Evolutionary conservation across 2,329 filamentous ascomycete genomes (phyloP).

Genomic region (Botrytis cinerea): DNA sequence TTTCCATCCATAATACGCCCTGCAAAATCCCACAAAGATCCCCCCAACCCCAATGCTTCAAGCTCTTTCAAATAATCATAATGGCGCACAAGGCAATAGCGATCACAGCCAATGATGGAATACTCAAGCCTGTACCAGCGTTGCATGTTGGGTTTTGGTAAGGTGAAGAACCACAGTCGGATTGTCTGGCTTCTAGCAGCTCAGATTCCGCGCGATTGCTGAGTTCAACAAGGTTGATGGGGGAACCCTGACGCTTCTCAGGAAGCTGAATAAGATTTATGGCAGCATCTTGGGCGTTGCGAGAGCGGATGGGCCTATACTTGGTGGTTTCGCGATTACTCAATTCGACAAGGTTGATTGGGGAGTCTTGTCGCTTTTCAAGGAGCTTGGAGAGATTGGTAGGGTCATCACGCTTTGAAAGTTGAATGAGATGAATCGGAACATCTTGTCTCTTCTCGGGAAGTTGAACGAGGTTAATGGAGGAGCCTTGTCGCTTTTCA

Average conservation of each 20-base stretch:
- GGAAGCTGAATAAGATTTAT: not conserved
- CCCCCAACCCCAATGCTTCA: not conserved
- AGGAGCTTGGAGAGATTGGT: not conserved
- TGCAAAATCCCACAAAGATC: not conserved
- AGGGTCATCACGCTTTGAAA: not conserved
- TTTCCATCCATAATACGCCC: not conserved
- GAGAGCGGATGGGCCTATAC: not conserved
- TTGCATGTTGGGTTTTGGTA: conserved; percentile 7
- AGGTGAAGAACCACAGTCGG: conserved; percentile 15
- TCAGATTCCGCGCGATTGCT: not conserved
- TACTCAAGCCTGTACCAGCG: conserved; percentile 1
- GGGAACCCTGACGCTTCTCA: not conserved
- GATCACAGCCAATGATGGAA: not conserved
- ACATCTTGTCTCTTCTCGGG: not conserved
- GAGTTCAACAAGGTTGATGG: not conserved
- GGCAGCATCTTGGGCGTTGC: not conserved
- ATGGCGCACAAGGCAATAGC: not conserved
- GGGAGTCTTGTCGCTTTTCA: not conserved
- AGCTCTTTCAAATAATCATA: not conserved
- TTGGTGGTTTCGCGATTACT: not conserved
- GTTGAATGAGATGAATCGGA: not conserved
- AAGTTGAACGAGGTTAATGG: not conserved
- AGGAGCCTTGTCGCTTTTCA: not conserved
- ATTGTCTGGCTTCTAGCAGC: not conserved
- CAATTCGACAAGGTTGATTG: not conserved